phyloP scores from a whole-genome alignment of 2,329 filamentous ascomycete genomes.

The Pyricularia grisea region DNA sequence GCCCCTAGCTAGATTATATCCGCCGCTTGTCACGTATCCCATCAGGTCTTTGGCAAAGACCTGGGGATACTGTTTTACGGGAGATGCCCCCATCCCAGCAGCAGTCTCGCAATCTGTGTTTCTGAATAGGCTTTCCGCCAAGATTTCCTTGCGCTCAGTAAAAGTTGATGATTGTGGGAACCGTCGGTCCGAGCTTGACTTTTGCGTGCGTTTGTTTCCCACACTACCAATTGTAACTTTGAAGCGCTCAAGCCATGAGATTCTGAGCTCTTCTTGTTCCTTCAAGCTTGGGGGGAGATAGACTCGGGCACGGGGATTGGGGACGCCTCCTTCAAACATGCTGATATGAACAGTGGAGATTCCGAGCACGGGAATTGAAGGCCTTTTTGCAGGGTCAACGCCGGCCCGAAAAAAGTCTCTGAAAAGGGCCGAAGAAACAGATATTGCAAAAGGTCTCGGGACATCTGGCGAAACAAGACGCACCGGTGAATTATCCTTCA shows the following conservation, averaged over 20 bases:
- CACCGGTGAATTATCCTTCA: not conserved
- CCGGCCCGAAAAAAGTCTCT: not conserved
- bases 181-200: slow-evolving; percentile 9
- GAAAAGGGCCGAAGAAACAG: not conserved
- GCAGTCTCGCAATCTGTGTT: slow-evolving; percentile 24
- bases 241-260: slow-evolving; percentile 61
- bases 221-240: slow-evolving; percentile 13
- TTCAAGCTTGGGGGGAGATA: slow-evolving; percentile 63
- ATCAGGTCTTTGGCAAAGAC: slow-evolving; percentile 75
- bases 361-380: slow-evolving; percentile 9
- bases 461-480: not conserved
- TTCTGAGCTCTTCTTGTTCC: slow-evolving; percentile 40
- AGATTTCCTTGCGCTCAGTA: slow-evolving; percentile 30
- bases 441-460: not conserved
- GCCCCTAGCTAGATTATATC: slow-evolving; percentile 71
- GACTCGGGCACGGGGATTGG: slow-evolving; percentile 64
- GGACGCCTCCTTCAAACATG: slow-evolving; percentile 61
- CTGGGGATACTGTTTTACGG: slow-evolving; percentile 42
- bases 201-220: slow-evolving; percentile 7
- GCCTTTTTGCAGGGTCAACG: not conserved
- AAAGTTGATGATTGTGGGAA: slow-evolving; percentile 18
- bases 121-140: slow-evolving; percentile 35
- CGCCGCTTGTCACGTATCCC: slow-evolving; percentile 83
- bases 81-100: slow-evolving; percentile 9
- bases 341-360: slow-evolving; percentile 57